Evolutionary conservation across 441 rosid genomes (phyloP), one percentile per base, ranked within the genome.

Genomic region (Adansonia grandidieri): DNA sequence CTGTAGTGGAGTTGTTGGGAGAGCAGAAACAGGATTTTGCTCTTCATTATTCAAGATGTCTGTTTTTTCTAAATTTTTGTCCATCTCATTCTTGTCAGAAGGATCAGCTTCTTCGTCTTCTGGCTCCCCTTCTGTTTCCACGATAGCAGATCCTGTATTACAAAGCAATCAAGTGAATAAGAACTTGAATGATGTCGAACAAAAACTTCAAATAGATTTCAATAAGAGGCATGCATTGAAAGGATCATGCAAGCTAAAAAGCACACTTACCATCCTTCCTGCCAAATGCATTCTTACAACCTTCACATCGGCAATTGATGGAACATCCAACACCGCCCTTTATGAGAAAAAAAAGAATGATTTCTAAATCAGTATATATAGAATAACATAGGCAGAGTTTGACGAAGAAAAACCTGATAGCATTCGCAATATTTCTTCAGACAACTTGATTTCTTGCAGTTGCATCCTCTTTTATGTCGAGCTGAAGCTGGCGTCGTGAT

Each of bases 311-410:
- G 79, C 99, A 97, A 85, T 91, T 93, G 78, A 92, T 82, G 80
- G 99, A 94, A 88, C 99, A 97, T 57, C 99, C 98, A 67, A 97
- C 99, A 64, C 97, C 98, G 60, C 98, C 94, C 99, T 96, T 62
- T 17, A 78, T 2, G 2, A 78, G 80, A 80, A 42, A 69, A 69
- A 82, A 62, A 24, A 79, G 2, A n/a, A 24, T 6, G 13, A 24
- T 56, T 72, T 50, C 69, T 58, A 22, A 53, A 86, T 74, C 80
- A 82, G 76, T 82, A 37, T 57, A 82, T 56, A 53, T 9, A 75
- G 71, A 57, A 58, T 22, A 77, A 32, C 58, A 76, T 60, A 74
- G 53, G 71, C 48, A 47, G 20, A 67, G 2, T 73, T 19, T 54
- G 37, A 47, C 22, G 74, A 28, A 56, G 76, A 76, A 75, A 85